Percentiles rank a stretch among this genome's conserved stretches.
phyloP scores from a whole-genome alignment of 441 rosid genomes.

The Isatis lusitanica region DNA sequence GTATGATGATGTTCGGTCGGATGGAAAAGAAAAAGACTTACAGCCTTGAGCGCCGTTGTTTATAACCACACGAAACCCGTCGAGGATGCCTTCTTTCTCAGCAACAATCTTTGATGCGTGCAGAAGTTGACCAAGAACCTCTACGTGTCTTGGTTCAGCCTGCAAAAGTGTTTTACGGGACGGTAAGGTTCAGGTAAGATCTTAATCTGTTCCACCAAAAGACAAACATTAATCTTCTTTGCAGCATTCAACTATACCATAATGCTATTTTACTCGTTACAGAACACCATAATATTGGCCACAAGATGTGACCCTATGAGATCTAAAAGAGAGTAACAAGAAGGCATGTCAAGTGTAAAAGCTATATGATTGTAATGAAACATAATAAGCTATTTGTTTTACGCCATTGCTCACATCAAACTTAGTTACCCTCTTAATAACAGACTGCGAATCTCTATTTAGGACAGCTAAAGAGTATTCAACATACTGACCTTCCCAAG shows the following conservation, averaged over 20 bases:
- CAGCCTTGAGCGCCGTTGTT: conserved; percentile 79
- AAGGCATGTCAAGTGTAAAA: not conserved
- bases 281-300: not conserved
- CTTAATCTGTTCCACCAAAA: not conserved
- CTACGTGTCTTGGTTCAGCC: conserved; percentile 76
- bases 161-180: conserved; percentile 9
- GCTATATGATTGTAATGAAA: not conserved
- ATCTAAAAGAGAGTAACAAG: not conserved
- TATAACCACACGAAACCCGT: conserved; percentile 87
- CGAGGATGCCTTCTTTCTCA: conserved; percentile 79
- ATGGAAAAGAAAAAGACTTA: conserved; percentile 44
- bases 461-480: not conserved
- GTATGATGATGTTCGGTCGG: not conserved
- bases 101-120: conserved; percentile 81
- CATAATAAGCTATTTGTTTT: not conserved
- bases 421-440: not conserved
- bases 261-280: not conserved
- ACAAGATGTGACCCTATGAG: not conserved
- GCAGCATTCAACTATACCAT: not conserved
- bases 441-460: not conserved
- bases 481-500: conserved; percentile 58
- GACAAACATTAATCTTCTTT: not conserved
- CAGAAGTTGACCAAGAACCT: conserved; percentile 74
- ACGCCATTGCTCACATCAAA: not conserved
- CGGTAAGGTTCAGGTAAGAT: conserved; percentile 9